Evolutionary conservation across 2,329 filamentous ascomycete genomes (phyloP).

Genomic region (Scytalidium lignicola): DNA sequence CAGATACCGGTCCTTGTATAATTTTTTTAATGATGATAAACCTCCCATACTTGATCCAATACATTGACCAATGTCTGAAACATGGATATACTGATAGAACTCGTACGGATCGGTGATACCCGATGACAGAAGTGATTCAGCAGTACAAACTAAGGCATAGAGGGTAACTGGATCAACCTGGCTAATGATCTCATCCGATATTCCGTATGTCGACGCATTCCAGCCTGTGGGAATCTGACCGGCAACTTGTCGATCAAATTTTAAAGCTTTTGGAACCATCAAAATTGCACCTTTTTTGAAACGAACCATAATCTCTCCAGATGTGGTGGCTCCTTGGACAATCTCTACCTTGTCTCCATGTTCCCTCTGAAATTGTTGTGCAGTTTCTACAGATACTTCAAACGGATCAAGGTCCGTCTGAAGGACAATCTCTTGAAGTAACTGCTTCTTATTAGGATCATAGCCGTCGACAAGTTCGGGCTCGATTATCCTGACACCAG

Average conservation of each 20-base stretch:
- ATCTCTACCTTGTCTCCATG: constrained; percentile 94
- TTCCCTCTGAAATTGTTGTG: constrained; percentile 89
- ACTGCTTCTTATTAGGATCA: constrained; percentile 93
- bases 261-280: constrained; percentile 89
- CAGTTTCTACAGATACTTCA: constrained; percentile 86
- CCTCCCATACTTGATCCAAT: constrained; percentile 96
- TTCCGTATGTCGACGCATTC: constrained; percentile 89
- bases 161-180: constrained; percentile 94
- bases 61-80: constrained; percentile 94
- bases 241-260: constrained; percentile 91
- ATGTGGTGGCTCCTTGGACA: constrained; percentile 85
- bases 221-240: constrained; percentile 93
- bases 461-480: constrained; percentile 93
- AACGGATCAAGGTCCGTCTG: constrained; percentile 96
- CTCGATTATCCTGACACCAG: constrained; percentile 92
- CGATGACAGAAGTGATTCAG: constrained; percentile 78
- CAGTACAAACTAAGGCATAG: constrained; percentile 86
- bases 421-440: constrained; percentile 92
- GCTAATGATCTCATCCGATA: constrained; percentile 91
- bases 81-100: constrained; percentile 97
- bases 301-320: constrained; percentile 85
- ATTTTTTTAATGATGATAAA: constrained; percentile 79
- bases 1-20: constrained; percentile 94
- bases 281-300: constrained; percentile 89
- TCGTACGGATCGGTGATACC: constrained; percentile 97